Evolutionary conservation across 108 stramenopile species (phyloP).

Genomic region (Hondaea fermentalgiana): DNA sequence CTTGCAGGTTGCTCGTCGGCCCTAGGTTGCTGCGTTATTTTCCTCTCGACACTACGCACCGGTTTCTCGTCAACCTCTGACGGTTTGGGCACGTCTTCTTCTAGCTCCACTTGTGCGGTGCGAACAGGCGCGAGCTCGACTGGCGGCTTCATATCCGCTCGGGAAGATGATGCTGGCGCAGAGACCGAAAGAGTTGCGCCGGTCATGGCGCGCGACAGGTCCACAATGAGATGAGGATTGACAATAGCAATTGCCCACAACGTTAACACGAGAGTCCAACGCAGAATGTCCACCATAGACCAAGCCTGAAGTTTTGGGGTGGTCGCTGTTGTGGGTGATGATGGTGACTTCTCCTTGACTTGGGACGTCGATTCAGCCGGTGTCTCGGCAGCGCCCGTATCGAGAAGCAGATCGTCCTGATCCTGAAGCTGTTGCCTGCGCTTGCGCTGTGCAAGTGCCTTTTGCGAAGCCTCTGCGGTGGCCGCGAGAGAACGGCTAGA

Average conservation of each 20-base stretch:
- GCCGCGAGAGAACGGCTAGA: neutral
- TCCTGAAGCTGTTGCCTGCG: neutral
- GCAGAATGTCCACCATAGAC: neutral
- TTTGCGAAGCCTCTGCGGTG: neutral
- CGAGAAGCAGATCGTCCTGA: neutral
- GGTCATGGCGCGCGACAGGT: neutral
- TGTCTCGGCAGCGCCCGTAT: neutral
- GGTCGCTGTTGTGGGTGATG: too few species aligned
- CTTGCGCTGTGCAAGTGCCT: neutral
- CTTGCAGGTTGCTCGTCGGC: neutral
- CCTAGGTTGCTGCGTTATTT: too few species aligned
- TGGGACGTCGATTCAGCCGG: too few species aligned
- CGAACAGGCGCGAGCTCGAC: too few species aligned
- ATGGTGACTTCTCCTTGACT: too few species aligned
- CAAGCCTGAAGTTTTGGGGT: neutral
- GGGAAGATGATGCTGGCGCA: neutral
- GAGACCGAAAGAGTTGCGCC: neutral
- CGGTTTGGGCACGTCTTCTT: too few species aligned
- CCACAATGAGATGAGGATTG: neutral
- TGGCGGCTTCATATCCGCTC: neutral
- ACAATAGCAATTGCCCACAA: neutral
- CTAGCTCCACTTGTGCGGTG: too few species aligned
- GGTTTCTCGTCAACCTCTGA: too few species aligned
- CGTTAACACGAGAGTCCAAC: neutral
- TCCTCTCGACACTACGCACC: too few species aligned